These are phyloP conservation scores for Paecilomyces variotii DNA, from an alignment of 2,329 filamentous ascomycete genomes.

Conservation along the genomic window DNA sequence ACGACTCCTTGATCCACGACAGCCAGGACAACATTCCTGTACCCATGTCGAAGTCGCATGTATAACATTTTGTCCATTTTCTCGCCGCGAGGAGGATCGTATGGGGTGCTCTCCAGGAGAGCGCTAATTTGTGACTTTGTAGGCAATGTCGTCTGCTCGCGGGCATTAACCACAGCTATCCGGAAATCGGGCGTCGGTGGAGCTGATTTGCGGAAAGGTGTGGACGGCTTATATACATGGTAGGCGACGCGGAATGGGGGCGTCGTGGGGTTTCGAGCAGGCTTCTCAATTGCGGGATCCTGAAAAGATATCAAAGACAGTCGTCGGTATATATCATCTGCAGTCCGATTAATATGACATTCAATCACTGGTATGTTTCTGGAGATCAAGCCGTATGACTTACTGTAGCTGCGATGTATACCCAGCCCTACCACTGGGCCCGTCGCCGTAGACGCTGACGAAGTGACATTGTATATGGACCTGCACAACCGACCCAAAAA, in stretches of 20 bases:
- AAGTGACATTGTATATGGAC: slow-evolving; percentile 22
- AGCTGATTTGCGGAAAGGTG: slow-evolving; percentile 67
- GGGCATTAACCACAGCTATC: slow-evolving; percentile 72
- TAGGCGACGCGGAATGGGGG: slow-evolving; percentile 66
- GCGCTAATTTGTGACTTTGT: slow-evolving; percentile 62
- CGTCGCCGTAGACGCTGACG: slow-evolving; percentile 21
- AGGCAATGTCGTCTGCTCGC: slow-evolving; percentile 59
- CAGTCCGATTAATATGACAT: slow-evolving; percentile 26
- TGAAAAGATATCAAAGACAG: slow-evolving; percentile 67
- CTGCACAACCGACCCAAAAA: slow-evolving; percentile 25
- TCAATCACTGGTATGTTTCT: neutral
- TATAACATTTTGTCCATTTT: slow-evolving; percentile 53
- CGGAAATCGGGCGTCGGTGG: slow-evolving; percentile 76
- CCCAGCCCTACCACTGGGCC: slow-evolving; percentile 47
- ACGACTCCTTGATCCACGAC: slow-evolving; percentile 85
- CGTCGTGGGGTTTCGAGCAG: slow-evolving; percentile 16
- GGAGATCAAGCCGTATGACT: slow-evolving; percentile 6
- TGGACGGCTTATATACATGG: slow-evolving; percentile 70
- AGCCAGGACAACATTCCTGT: slow-evolving; percentile 74
- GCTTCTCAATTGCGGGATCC: slow-evolving; percentile 42
- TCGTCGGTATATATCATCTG: slow-evolving; percentile 65
- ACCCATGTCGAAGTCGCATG: slow-evolving; percentile 72
- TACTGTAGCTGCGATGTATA: slow-evolving; percentile 47
- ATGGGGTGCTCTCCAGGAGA: slow-evolving; percentile 66
- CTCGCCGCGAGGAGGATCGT: slow-evolving; percentile 50